A percentile compares a stretch with the other conserved stretches of the same genome.
phyloP scores from a whole-genome alignment of 2,329 filamentous ascomycete species.

The Aspergillus fructus region DNA sequence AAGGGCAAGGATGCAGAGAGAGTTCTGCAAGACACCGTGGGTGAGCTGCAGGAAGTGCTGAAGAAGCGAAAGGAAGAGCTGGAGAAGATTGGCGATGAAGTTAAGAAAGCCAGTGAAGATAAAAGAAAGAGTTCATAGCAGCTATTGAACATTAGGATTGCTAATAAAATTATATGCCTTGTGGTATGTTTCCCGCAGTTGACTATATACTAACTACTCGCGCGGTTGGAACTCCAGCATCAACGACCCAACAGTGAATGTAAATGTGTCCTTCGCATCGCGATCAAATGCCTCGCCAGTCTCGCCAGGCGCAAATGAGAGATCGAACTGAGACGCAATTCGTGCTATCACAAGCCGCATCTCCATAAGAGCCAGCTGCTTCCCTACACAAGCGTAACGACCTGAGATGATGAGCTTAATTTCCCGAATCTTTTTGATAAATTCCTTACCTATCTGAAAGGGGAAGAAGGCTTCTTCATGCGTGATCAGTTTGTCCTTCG shows the following conservation, averaged over 20 bases:
- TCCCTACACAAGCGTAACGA: slow-evolving; percentile 2
- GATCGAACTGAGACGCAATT: background rate
- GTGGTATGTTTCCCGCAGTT: too few species aligned
- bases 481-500: background rate
- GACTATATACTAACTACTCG: background rate
- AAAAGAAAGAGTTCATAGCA: too few species aligned
- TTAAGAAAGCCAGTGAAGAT: slow-evolving; percentile 15
- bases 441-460: background rate
- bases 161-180: too few species aligned
- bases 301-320: background rate
- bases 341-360: slow-evolving; percentile 3
- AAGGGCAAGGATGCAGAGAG: slow-evolving; percentile 66
- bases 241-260: background rate
- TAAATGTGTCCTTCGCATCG: slow-evolving; percentile 1
- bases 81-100: slow-evolving; percentile 21
- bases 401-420: background rate
- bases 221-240: background rate
- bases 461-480: slow-evolving; percentile 5
- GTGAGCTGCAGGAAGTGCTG: slow-evolving; percentile 22
- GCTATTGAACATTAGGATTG: too few species aligned
- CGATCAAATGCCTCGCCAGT: background rate
- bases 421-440: background rate
- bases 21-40: slow-evolving; percentile 67
- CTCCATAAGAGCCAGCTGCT: slow-evolving; percentile 2
- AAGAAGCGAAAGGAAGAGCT: slow-evolving; percentile 22